phyloP scores from a whole-genome alignment of 1,139 yeast genomes.

The Yamadazyma dendronema region DNA sequence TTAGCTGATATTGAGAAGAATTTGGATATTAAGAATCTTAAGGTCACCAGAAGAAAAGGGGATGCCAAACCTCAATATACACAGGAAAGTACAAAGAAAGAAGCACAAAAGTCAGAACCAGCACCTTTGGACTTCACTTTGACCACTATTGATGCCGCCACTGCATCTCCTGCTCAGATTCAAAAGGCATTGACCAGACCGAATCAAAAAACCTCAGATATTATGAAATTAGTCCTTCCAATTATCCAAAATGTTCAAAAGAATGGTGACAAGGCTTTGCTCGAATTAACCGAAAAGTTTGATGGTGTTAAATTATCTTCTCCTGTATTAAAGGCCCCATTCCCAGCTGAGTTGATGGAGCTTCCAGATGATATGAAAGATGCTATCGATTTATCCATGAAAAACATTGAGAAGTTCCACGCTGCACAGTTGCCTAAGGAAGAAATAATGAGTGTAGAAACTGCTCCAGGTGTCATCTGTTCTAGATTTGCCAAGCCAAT shows the following conservation, averaged over 20 bases:
- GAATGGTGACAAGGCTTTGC: constrained; percentile 80
- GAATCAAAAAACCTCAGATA: constrained; percentile 85
- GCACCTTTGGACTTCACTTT: constrained; percentile 46
- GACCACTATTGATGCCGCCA: constrained; percentile 54
- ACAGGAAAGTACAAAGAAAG: constrained; percentile 21
- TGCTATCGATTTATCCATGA: constrained; percentile 87
- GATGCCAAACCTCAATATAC: constrained; percentile 82
- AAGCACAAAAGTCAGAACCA: constrained; percentile 14
- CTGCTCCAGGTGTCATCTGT: constrained; percentile 90
- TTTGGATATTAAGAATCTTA: constrained; percentile 76
- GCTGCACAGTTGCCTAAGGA: constrained; percentile 78
- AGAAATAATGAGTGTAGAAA: constrained; percentile 79
- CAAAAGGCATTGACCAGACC: constrained; percentile 76
- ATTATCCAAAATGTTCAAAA: constrained; percentile 74
- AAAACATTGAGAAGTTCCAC: constrained; percentile 89
- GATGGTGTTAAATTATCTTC: constrained; percentile 73
- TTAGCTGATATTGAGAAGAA: constrained; percentile 80
- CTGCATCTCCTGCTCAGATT: constrained; percentile 44
- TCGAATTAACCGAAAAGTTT: constrained; percentile 85
- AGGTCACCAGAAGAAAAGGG: constrained; percentile 91
- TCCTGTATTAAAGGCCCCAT: constrained; percentile 86
- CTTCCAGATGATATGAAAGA: constrained; percentile 73
- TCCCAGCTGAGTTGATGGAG: constrained; percentile 72
- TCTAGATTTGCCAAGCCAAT: constrained; percentile 94
- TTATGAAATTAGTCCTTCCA: constrained; percentile 89